A percentile compares a stretch with the other conserved stretches of the same genome.
These are phyloP conservation scores for Ceratocystiopsis sp. DNA, from an alignment of 2,329 filamentous ascomycete genomes.

Conservation along the genomic window DNA sequence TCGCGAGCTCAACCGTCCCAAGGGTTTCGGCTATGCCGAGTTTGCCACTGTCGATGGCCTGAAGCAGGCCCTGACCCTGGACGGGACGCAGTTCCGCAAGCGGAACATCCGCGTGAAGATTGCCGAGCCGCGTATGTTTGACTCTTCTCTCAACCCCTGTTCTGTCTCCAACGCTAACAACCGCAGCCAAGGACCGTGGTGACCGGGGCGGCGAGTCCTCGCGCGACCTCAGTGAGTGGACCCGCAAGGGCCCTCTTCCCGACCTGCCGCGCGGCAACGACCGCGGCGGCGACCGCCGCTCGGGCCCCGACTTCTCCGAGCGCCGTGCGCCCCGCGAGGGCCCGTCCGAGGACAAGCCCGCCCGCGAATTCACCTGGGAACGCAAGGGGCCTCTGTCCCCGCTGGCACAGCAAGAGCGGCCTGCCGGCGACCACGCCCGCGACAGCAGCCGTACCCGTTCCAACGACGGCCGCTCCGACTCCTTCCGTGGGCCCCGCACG, in stretches of 20 bases:
- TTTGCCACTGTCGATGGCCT: conserved; percentile 77
- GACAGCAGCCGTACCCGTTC: conserved; percentile 36
- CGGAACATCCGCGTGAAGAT: conserved; percentile 86
- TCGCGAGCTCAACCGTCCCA: conserved; percentile 80
- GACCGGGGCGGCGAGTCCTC: conserved; percentile 48
- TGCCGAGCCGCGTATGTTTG: conserved; percentile 84
- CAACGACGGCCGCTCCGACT: conserved; percentile 41
- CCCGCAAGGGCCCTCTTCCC: conserved; percentile 61
- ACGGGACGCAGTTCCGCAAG: conserved; percentile 69
- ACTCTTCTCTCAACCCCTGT: background rate
- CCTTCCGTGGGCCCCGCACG: conserved; percentile 45
- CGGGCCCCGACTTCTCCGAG: conserved; percentile 38
- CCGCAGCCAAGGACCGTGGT: conserved; percentile 68
- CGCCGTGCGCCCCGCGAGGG: conserved; percentile 53
- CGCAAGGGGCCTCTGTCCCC: conserved; percentile 83
- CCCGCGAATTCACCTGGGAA: conserved; percentile 79
- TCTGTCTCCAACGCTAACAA: background rate
- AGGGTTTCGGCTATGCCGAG: conserved; percentile 96
- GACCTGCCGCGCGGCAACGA: conserved; percentile 15
- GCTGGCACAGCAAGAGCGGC: conserved; percentile 33
- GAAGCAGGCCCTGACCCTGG: conserved; percentile 74
- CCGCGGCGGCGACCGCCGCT: conserved; percentile 26
- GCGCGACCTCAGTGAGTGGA: conserved; percentile 80
- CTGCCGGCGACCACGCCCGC: conserved; percentile 24
- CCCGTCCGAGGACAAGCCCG: conserved; percentile 48